Conservation (phyloP, 164 flowering plant genomes). For the Chimonanthus salicifolius region DNA sequence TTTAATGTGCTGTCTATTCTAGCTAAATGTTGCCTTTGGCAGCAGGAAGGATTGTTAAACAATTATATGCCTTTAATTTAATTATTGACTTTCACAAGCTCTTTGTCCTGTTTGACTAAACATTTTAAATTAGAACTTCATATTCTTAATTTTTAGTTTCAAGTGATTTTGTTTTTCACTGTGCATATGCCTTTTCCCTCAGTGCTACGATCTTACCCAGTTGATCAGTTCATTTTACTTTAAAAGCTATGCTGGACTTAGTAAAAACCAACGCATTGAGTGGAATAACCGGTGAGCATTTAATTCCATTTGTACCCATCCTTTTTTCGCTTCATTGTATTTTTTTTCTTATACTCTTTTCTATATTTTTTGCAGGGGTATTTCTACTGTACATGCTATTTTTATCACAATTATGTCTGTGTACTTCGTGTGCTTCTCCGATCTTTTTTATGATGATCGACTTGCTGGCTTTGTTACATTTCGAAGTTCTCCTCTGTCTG, state of each 20-base stretch:
- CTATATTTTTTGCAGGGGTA: slow-evolving; percentile 51
- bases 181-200: slow-evolving; percentile 7
- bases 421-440: slow-evolving; percentile 91
- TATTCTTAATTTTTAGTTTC: neutral
- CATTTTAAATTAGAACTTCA: neutral
- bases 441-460: slow-evolving; percentile 56
- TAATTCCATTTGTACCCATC: slow-evolving; percentile 1
- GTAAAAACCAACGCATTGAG: slow-evolving; percentile 66
- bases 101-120: neutral
- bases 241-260: slow-evolving; percentile 61
- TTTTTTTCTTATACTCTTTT: neutral
- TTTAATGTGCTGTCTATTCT: neutral
- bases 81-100: neutral
- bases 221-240: slow-evolving; percentile 57
- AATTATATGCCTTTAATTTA: neutral
- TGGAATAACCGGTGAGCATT: slow-evolving; percentile 85
- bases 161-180: neutral
- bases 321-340: neutral
- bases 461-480: slow-evolving; percentile 46
- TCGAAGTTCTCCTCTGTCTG: slow-evolving; percentile 70
- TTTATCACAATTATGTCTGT: slow-evolving; percentile 64
- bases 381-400: slow-evolving; percentile 86
- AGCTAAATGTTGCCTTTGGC: neutral
- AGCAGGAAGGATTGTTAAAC: too few species aligned
- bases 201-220: slow-evolving; percentile 72